Evolutionary conservation across 805 yeast species (phyloP).

Genomic region (Zygotorulaspora chibaensis): DNA sequence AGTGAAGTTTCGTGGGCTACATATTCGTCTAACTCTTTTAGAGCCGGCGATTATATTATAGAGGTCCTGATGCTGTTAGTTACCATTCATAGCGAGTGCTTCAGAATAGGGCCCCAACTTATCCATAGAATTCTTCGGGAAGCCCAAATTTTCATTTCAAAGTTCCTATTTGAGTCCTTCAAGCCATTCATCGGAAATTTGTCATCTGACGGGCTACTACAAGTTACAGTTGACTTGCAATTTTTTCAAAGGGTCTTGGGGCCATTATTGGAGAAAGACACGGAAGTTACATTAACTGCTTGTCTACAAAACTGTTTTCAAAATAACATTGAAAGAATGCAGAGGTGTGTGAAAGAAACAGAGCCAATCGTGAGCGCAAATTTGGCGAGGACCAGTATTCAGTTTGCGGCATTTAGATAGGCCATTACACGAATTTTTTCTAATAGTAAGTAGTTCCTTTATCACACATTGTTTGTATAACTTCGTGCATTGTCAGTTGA

Average conservation of each 20-base stretch:
- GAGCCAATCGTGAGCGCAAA: constrained; percentile 32
- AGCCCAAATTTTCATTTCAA: constrained; percentile 37
- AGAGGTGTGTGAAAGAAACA: constrained; percentile 27
- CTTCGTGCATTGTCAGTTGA: constrained; percentile 1
- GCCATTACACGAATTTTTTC: not conserved
- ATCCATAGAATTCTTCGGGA: constrained; percentile 44
- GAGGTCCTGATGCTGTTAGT: constrained; percentile 48
- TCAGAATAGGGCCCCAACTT: constrained; percentile 44
- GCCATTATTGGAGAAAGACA: constrained; percentile 29
- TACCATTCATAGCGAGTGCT: constrained; percentile 48
- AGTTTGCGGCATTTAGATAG: constrained; percentile 33
- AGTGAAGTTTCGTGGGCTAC: constrained; percentile 42
- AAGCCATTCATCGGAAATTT: constrained; percentile 43
- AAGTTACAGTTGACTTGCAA: constrained; percentile 50
- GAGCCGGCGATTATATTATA: constrained; percentile 45
- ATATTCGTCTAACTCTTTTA: constrained; percentile 33
- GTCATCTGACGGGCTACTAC: constrained; percentile 46
- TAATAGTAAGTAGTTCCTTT: too few species aligned
- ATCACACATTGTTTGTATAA: not conserved
- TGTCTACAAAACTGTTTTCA: constrained; percentile 34
- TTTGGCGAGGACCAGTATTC: constrained; percentile 28
- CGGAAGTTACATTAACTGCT: constrained; percentile 30
- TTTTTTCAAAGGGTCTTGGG: constrained; percentile 41
- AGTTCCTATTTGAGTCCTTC: constrained; percentile 37
- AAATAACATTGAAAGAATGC: constrained; percentile 23